These are phyloP conservation scores for Phallus indusiatus DNA, from an alignment of 768 basidiomycete genomes.

Conservation along the genomic window DNA sequence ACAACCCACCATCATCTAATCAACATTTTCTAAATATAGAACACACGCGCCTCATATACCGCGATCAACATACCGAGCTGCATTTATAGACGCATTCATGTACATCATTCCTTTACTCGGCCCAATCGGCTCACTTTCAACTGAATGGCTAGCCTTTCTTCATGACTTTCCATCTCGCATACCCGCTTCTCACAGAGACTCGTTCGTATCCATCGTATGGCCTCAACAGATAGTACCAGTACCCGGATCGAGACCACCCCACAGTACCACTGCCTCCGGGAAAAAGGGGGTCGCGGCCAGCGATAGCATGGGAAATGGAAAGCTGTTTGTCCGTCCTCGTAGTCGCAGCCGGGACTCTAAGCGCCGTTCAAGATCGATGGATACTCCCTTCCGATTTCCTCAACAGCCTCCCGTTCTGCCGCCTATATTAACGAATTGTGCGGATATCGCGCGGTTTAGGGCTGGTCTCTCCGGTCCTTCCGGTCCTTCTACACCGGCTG, in stretches of 20 bases:
- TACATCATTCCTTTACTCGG: constrained; percentile 1
- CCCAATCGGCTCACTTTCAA: not conserved
- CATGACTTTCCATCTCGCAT: constrained; percentile 7
- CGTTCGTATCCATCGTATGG: constrained; percentile 3
- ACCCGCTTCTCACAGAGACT: not conserved
- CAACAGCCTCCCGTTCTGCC: not conserved
- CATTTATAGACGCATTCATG: constrained; percentile 1
- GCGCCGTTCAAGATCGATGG: not conserved
- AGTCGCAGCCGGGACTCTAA: not conserved
- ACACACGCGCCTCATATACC: not conserved
- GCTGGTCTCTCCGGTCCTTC: not conserved
- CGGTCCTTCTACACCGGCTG: not conserved
- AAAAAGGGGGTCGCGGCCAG: not conserved
- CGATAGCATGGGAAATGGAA: not conserved
- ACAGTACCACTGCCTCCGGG: no score
- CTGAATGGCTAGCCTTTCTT: constrained; percentile 4
- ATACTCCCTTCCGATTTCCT: not conserved
- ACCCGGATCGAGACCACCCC: not conserved
- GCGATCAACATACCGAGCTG: constrained; percentile 1
- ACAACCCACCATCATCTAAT: not conserved
- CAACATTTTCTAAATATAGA: not conserved
- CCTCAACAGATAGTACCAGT: not conserved
- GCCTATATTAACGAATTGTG: not conserved
- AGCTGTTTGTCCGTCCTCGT: not conserved
- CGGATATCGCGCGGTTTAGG: not conserved